Percentiles rank a stretch among this genome's conserved stretches.
These are phyloP conservation scores for Obba rivulosa DNA, from an alignment of 768 basidiomycete genomes.

Conservation along the genomic window DNA sequence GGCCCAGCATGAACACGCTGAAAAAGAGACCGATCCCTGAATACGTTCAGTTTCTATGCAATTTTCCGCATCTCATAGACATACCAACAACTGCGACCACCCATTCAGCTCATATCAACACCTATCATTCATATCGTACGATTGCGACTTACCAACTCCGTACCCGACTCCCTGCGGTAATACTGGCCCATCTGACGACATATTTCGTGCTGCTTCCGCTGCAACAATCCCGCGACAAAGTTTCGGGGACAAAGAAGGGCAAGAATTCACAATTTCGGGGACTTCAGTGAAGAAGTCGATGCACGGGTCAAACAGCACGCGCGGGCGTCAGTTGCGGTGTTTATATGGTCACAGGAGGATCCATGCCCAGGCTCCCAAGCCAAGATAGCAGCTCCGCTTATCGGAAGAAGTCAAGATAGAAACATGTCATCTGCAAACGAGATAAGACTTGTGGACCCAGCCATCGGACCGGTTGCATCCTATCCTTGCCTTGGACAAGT, in stretches of 20 bases:
- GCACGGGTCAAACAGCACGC: neutral
- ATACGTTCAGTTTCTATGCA: neutral
- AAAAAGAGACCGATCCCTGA: constrained; percentile 86
- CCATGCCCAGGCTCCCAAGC: no score
- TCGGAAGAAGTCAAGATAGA: no score
- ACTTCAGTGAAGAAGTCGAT: constrained; percentile 8
- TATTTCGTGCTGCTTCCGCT: neutral
- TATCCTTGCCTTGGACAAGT: no score
- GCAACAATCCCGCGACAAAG: neutral
- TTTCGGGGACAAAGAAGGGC: neutral
- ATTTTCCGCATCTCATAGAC: neutral
- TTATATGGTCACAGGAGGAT: no score
- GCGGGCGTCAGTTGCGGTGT: no score
- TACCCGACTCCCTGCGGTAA: constrained; percentile 83
- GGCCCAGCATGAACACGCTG: constrained; percentile 68
- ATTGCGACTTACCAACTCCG: constrained; percentile 54
- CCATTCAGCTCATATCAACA: neutral
- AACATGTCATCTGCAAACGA: no score
- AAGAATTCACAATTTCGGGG: neutral
- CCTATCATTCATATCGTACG: neutral
- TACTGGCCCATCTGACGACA: constrained; percentile 29
- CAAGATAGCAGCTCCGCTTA: no score
- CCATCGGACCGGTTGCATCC: no score
- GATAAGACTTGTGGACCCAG: no score
- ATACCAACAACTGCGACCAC: constrained; percentile 43